Evolutionary conservation across 75 land plant genomes (phyloP).

Genomic region (Azolla pinnata): DNA sequence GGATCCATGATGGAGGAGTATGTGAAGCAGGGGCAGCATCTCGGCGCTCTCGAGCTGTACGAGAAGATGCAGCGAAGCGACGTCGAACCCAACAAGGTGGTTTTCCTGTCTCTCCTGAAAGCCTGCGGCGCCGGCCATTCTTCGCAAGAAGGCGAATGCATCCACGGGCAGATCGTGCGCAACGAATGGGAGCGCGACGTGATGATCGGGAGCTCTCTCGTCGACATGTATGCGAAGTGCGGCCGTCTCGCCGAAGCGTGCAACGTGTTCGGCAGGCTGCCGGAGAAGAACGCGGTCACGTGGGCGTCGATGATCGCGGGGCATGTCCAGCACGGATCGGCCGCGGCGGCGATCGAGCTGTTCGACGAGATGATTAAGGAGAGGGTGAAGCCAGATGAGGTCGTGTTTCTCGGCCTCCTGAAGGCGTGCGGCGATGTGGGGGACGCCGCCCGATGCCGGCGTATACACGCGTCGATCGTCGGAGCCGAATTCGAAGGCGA

Average conservation of each 20-base stretch:
- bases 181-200: neutral
- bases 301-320: constrained; percentile 59
- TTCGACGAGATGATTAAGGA: constrained; percentile 17
- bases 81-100: constrained; percentile 10
- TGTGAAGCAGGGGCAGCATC: constrained; percentile 11
- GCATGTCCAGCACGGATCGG: constrained; percentile 30
- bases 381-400: constrained; percentile 22
- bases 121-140: constrained; percentile 5
- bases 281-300: constrained; percentile 29
- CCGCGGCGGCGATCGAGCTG: constrained; percentile 13
- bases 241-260: constrained; percentile 43
- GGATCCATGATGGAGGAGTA: constrained; percentile 14
- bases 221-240: constrained; percentile 50
- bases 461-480: no score
- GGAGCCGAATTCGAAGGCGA: no score
- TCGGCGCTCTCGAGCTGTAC: constrained; percentile 8
- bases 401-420: constrained; percentile 24
- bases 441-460: constrained; percentile 6
- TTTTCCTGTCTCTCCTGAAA: constrained; percentile 12
- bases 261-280: constrained; percentile 35
- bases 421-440: constrained; percentile 33
- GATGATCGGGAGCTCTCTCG: constrained; percentile 1
- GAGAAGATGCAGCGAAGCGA: constrained; percentile 12
- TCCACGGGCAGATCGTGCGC: constrained; percentile 6
- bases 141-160: neutral